Percentiles rank a stretch among this genome's conserved stretches.
These are phyloP conservation scores for Auricularia heimuer DNA, from an alignment of 768 basidiomycete species.

Conservation along the genomic window DNA sequence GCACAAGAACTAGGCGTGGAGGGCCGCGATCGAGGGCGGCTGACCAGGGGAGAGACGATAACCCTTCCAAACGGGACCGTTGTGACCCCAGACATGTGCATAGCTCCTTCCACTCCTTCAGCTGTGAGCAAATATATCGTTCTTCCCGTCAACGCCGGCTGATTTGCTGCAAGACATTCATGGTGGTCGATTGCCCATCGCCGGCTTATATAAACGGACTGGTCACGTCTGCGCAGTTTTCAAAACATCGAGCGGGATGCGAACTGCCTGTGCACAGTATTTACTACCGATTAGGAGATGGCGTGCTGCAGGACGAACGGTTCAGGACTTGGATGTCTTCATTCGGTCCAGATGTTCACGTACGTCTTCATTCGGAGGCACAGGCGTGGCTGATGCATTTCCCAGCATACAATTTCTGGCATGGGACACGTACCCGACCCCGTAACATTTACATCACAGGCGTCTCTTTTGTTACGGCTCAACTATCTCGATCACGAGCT, in stretches of 20 bases:
- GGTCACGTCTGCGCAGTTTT: conserved; percentile 35
- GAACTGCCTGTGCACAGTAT: conserved; percentile 41
- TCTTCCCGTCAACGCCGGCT: not conserved
- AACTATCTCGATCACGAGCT: conserved; percentile 59
- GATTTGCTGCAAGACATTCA: conserved; percentile 34
- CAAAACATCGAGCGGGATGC: conserved; percentile 22
- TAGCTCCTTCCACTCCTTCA: conserved; percentile 12
- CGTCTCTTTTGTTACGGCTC: conserved; percentile 62
- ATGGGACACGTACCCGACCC: conserved; percentile 50
- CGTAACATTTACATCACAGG: conserved; percentile 65
- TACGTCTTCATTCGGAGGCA: conserved; percentile 27
- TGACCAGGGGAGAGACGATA: conserved; percentile 59
- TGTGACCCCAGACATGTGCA: conserved; percentile 18
- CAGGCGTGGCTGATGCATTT: conserved; percentile 1
- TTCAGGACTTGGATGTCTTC: conserved; percentile 66
- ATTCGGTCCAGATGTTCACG: conserved; percentile 52
- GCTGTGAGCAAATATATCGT: conserved; percentile 25
- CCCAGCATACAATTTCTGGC: conserved; percentile 69
- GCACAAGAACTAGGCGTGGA: conserved; percentile 51
- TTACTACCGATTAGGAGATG: conserved; percentile 64
- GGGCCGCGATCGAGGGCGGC: conserved; percentile 45
- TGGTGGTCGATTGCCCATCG: conserved; percentile 67
- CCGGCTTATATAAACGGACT: conserved; percentile 45
- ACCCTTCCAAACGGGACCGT: conserved; percentile 35
- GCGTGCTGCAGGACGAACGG: conserved; percentile 55